These are phyloP conservation scores for Neopestalotiopsis sp. DNA, from an alignment of 2,329 filamentous ascomycete species.

Conservation along the genomic window DNA sequence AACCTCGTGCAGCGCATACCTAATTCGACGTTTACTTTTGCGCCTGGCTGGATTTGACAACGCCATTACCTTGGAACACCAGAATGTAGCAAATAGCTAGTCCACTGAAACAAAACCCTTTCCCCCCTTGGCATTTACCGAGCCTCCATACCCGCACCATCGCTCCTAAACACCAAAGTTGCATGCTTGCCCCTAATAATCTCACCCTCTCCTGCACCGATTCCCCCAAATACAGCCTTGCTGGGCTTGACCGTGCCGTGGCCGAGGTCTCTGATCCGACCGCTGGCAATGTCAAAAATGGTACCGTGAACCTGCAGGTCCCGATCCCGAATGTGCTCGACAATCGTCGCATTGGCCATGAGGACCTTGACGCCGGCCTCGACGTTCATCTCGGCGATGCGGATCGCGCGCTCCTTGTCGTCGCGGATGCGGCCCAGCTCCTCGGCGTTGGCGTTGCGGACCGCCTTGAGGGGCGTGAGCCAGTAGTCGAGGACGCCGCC, in stretches of 20 bases:
- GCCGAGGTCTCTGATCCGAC: constrained; percentile 55
- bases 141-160: constrained; percentile 33
- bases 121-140: constrained; percentile 19
- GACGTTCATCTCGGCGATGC: constrained; percentile 80
- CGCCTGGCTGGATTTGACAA: not conserved
- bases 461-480: constrained; percentile 55
- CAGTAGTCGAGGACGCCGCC: constrained; percentile 62
- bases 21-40: not conserved
- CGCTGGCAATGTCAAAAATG: constrained; percentile 68
- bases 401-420: constrained; percentile 59
- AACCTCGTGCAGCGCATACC: not conserved
- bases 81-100: not conserved
- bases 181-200: constrained; percentile 55
- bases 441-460: constrained; percentile 52
- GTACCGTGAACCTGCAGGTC: constrained; percentile 79
- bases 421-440: constrained; percentile 63
- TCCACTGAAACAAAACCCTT: not conserved
- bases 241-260: constrained; percentile 41
- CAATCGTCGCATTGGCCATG: constrained; percentile 71
- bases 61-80: not conserved
- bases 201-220: constrained; percentile 32
- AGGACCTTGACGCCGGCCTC: constrained; percentile 70
- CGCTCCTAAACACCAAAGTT: constrained; percentile 54
- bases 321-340: constrained; percentile 72
- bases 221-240: constrained; percentile 12